phyloP scores from a whole-genome alignment of 2,329 filamentous ascomycete species.

The Cyclaneusma minus region DNA sequence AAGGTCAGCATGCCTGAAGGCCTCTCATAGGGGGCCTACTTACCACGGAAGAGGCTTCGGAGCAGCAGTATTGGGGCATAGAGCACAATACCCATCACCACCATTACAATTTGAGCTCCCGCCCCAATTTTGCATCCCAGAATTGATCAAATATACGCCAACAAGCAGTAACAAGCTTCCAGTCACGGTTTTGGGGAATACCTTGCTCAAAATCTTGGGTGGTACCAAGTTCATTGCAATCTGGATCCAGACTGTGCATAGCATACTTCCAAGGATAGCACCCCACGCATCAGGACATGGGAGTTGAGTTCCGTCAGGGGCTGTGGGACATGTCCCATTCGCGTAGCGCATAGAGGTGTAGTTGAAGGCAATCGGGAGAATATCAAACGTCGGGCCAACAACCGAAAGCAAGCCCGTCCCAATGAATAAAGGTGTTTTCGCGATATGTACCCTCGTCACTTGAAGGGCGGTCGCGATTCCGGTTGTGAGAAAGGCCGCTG shows the following conservation, averaged over 20 bases:
- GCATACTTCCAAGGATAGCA: conserved; percentile 39
- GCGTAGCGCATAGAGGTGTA: conserved; percentile 48
- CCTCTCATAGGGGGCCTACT: conserved; percentile 1
- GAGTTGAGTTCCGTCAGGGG: conserved; percentile 36
- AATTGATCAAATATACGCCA: conserved; percentile 45
- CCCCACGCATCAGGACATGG: conserved; percentile 54
- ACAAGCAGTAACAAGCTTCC: conserved; percentile 53
- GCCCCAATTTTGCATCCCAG: conserved; percentile 54
- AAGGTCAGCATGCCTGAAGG: not conserved
- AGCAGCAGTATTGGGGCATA: conserved; percentile 42
- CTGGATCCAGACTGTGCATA: conserved; percentile 37
- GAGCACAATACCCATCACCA: conserved; percentile 29
- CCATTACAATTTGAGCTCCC: conserved; percentile 40
- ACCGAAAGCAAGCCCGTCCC: conserved; percentile 54
- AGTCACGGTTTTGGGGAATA: conserved; percentile 55
- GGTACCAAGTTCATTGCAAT: conserved; percentile 49
- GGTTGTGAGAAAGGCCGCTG: conserved; percentile 51
- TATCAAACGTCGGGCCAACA: conserved; percentile 52
- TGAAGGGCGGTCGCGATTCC: conserved; percentile 50
- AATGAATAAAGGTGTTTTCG: conserved; percentile 43
- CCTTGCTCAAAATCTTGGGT: conserved; percentile 37
- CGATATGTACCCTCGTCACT: conserved; percentile 50
- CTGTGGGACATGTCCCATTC: conserved; percentile 45
- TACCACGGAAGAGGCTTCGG: conserved; percentile 42
- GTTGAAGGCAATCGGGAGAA: conserved; percentile 46